Evolutionary conservation across 1,284 basidiomycete species (phyloP), one percentile per base, ranked within the genome.

Genomic region (Vanrija sp.): DNA sequence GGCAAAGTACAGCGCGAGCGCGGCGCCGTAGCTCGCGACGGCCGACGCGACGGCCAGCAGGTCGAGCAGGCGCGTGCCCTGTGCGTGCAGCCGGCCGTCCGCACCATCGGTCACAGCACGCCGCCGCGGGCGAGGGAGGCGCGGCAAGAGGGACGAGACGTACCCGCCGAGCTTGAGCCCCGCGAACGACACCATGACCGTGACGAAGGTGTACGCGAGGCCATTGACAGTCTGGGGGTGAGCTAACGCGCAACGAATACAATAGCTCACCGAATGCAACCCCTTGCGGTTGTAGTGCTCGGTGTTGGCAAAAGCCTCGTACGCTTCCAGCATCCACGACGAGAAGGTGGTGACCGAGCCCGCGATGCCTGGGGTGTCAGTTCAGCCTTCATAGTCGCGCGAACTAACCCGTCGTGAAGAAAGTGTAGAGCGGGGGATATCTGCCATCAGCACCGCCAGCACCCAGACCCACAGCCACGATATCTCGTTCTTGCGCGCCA

Each of bases 321-420:
- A 98, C 1, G 92, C 78, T 59, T 92, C 88, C 8, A 91, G 69
- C 75, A 97, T 91, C 95, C 96, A 98, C 16, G 85, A 83, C 4
- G 93, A 96, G 77, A 98, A 98, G 0, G 94, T 98, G 4, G 96
- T 99, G 61, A 97, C 77, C 5, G 90, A 95, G 2, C 95, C 96
- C 67, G 95, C 98, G 70, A 96, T 90, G 4, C 94, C 94, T 88
- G 56, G 25, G 5, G 18, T 18, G 41, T 53, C 20, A 36, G 31
- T 12, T 31, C 8, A 31, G 54, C 36, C 27, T 10, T 49, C 38
- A 50, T 42, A 55, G 41, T 31, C 15, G 16, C 15, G 37, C 47
- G 35, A 38, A 60, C 75, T 54, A 56, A 86, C 89, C 89, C 41
- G 94, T 97, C 0, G 91, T 89, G 18, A 95, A 72, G 39, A 89